These are phyloP conservation scores for Catenaria anguillulae DNA, from an alignment of 371 early-diverging fungal genomes.

Conservation along the genomic window DNA sequence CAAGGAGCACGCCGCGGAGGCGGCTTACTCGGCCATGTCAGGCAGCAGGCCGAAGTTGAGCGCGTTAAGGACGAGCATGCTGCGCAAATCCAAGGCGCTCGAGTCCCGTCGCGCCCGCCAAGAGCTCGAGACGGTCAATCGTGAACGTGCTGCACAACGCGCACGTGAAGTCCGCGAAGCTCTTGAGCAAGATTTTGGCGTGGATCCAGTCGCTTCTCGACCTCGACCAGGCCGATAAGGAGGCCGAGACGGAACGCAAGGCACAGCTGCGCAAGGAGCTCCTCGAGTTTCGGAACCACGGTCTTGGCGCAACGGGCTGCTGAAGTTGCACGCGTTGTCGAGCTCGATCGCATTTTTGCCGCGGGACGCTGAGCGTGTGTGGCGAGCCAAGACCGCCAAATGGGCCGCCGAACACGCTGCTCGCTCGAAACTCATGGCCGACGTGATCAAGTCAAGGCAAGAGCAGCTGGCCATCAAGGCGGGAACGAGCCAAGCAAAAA, in stretches of 20 bases:
- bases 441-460: slow-evolving; percentile 24
- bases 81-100: not conserved
- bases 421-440: slow-evolving; percentile 29
- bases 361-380: slow-evolving; percentile 19
- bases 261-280: slow-evolving; percentile 26
- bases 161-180: slow-evolving; percentile 19
- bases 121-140: slow-evolving; percentile 28
- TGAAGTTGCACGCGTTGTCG: slow-evolving; percentile 21
- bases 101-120: slow-evolving; percentile 8
- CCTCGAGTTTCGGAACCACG: slow-evolving; percentile 24
- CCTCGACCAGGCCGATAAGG: slow-evolving; percentile 21
- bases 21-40: not conserved
- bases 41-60: not conserved
- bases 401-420: slow-evolving; percentile 29
- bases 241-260: slow-evolving; percentile 12
- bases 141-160: slow-evolving; percentile 16
- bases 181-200: slow-evolving; percentile 23
- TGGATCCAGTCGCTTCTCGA: slow-evolving; percentile 24
- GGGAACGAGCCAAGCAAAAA: not conserved
- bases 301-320: slow-evolving; percentile 17
- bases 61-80: too few relatives aligned
- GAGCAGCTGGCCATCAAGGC: slow-evolving; percentile 22
- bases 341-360: slow-evolving; percentile 24
- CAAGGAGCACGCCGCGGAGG: slow-evolving; percentile 15
- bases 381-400: not conserved